phyloP scores from a whole-genome alignment of 148 eudicot species.

The Chenopodium quinoa region DNA sequence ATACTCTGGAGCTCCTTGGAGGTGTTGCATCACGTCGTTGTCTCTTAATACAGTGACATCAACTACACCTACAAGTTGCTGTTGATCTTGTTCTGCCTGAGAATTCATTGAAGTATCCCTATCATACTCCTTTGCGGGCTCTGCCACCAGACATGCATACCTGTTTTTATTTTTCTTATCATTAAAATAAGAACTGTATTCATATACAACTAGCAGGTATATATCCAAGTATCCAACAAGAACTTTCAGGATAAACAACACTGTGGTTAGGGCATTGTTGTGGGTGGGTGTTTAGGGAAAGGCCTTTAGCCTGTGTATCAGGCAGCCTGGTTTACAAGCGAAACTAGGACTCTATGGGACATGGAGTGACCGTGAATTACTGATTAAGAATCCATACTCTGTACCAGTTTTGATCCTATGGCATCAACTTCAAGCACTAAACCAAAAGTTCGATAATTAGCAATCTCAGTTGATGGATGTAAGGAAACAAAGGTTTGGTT shows the following conservation, averaged over 20 bases:
- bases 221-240: neutral
- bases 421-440: too few relatives aligned
- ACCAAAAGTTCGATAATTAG: too few relatives aligned
- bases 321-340: too few relatives aligned
- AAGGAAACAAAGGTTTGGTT: too few relatives aligned
- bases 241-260: neutral
- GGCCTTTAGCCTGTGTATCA: too few relatives aligned
- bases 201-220: neutral
- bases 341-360: too few relatives aligned
- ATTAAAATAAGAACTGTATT: neutral
- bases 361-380: too few relatives aligned
- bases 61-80: slow-evolving; percentile 75
- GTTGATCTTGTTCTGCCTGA: neutral
- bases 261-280: too few relatives aligned
- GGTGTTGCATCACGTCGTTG: slow-evolving; percentile 57
- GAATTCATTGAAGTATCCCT: slow-evolving; percentile 4
- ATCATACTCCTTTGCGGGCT: slow-evolving; percentile 26
- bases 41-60: slow-evolving; percentile 78
- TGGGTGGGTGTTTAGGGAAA: too few relatives aligned
- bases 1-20: slow-evolving; percentile 62
- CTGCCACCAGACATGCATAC: slow-evolving; percentile 95
- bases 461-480: too few relatives aligned
- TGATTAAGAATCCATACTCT: too few relatives aligned
- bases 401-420: too few relatives aligned
- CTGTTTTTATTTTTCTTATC: slow-evolving; percentile 32